phyloP scores from a whole-genome alignment of 257 asterid genomes.

The Galeopsis tetrahit region DNA sequence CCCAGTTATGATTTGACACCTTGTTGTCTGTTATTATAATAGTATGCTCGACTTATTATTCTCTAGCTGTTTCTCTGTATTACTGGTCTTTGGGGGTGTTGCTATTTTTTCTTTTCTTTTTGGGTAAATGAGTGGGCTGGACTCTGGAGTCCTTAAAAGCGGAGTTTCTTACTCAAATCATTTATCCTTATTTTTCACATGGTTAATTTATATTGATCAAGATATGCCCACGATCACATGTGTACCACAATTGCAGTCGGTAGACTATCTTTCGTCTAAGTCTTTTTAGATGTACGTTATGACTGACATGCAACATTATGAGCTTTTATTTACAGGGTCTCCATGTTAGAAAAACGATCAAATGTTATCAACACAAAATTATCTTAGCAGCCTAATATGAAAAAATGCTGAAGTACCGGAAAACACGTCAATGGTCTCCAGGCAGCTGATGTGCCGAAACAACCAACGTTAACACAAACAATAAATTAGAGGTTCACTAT shows the following conservation, averaged over 20 bases:
- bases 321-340: no score
- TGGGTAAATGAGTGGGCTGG: neutral
- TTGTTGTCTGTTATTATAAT: slow-evolving; percentile 12
- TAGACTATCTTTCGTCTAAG: no score
- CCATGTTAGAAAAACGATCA: no score
- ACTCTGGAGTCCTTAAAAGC: neutral
- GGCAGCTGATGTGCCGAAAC: neutral
- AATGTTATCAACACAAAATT: no score
- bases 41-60: slow-evolving; percentile 22
- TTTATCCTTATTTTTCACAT: neutral
- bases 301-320: no score
- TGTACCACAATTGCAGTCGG: no score
- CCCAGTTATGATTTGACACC: slow-evolving; percentile 14
- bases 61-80: neutral
- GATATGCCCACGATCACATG: neutral
- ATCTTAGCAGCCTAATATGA: no score
- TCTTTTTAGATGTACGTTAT: no score
- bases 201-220: neutral
- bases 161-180: neutral
- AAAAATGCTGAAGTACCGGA: no score
- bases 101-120: neutral
- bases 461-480: neutral
- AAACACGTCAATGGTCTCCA: neutral
- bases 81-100: neutral
- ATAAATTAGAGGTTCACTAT: no score